Percentiles rank a stretch among this genome's conserved stretches.
Conservation (phyloP, 2,329 filamentous ascomycete species). For the Ilyonectria destructans region DNA sequence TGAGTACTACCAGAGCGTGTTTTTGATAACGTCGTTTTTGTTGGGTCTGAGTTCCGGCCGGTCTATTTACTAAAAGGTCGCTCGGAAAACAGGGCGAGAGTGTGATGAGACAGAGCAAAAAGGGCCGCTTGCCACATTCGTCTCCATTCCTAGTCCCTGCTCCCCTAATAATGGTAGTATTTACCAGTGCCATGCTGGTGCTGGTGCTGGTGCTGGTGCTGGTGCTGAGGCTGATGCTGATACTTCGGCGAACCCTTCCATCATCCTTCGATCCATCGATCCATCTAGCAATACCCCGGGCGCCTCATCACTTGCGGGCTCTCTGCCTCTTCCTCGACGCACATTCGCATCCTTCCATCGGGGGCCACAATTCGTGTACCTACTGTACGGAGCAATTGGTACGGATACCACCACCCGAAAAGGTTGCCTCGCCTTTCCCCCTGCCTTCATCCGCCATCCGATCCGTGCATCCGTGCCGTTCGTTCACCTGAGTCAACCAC, state of each 20-base stretch:
- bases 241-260: constrained; percentile 19
- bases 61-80: too few species aligned
- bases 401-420: background rate
- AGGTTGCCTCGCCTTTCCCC: constrained; percentile 12
- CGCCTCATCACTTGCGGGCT: background rate
- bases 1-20: constrained; percentile 6
- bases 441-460: constrained; percentile 2
- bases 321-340: background rate
- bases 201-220: background rate
- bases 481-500: constrained; percentile 22
- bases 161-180: constrained; percentile 10
- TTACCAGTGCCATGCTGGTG: background rate
- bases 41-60: background rate
- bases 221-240: constrained; percentile 9
- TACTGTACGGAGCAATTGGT: background rate
- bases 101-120: constrained; percentile 22
- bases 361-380: background rate
- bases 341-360: background rate
- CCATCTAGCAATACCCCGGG: constrained; percentile 22
- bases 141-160: constrained; percentile 19
- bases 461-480: constrained; percentile 2
- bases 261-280: constrained; percentile 7
- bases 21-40: constrained; percentile 9
- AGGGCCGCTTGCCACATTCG: constrained; percentile 10
- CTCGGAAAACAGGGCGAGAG: constrained; percentile 14